Evolutionary conservation across 805 yeast species (phyloP).

Genomic region (Teunomyces tritomae): DNA sequence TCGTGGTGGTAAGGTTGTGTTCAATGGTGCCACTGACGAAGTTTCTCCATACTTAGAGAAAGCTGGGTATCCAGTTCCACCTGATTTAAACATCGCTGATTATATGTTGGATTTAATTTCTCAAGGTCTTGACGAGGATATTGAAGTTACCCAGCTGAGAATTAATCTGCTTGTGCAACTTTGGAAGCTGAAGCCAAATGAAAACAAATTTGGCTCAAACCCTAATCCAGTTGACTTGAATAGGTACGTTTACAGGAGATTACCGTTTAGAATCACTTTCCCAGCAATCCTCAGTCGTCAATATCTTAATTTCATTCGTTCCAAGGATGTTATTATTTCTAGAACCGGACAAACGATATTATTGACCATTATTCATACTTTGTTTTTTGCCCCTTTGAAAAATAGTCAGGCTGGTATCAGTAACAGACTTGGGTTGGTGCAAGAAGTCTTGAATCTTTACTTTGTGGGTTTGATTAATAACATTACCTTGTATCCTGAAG

Average conservation of each 20-base stretch:
- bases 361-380: slow-evolving; percentile 60
- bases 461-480: slow-evolving; percentile 80
- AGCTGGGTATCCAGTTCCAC: slow-evolving; percentile 58
- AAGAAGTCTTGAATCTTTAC: slow-evolving; percentile 68
- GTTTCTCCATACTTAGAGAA: slow-evolving; percentile 47
- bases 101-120: slow-evolving; percentile 69
- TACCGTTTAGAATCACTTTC: slow-evolving; percentile 27
- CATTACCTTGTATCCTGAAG: slow-evolving; percentile 70
- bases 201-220: slow-evolving; percentile 30
- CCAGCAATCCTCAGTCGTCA: slow-evolving; percentile 32
- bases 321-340: slow-evolving; percentile 58
- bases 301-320: slow-evolving; percentile 30
- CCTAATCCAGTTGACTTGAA: slow-evolving; percentile 32
- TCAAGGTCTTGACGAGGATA: slow-evolving; percentile 26
- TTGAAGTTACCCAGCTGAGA: slow-evolving; percentile 18
- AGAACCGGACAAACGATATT: slow-evolving; percentile 64
- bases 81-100: slow-evolving; percentile 69
- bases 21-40: slow-evolving; percentile 52
- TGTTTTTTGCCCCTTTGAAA: slow-evolving; percentile 53
- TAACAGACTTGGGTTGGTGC: slow-evolving; percentile 72
- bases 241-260: slow-evolving; percentile 32
- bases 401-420: slow-evolving; percentile 49
- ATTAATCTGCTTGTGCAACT: slow-evolving; percentile 22
- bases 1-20: slow-evolving; percentile 69
- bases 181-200: slow-evolving; percentile 21